Percentiles rank a stretch among this genome's conserved stretches.
phyloP scores from a whole-genome alignment of 306 rosid genomes.

The Corylus americana region DNA sequence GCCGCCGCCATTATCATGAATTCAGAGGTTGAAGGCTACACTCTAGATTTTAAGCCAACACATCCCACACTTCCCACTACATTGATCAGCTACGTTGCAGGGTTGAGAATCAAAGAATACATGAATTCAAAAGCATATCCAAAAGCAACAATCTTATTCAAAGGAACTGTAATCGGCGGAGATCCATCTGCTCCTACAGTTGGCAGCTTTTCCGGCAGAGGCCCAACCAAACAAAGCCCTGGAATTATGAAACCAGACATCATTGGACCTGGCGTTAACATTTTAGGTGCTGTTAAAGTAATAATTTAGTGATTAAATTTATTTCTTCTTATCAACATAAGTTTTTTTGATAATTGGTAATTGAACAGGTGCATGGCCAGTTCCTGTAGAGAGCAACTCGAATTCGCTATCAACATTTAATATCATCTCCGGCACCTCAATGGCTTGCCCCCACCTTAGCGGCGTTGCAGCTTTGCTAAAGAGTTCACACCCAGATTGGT shows the following conservation, averaged over 20 bases:
- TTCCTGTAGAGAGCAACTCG: conserved; percentile 35
- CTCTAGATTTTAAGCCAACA: background rate
- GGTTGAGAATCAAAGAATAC: conserved; percentile 39
- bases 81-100: conserved; percentile 36
- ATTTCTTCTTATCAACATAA: no score
- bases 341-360: no score
- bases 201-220: conserved; percentile 53
- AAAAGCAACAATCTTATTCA: conserved; percentile 37
- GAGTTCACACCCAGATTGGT: conserved; percentile 68
- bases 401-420: conserved; percentile 14
- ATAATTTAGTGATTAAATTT: no score
- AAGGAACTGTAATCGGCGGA: conserved; percentile 51
- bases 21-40: conserved; percentile 5
- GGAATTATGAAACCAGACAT: conserved; percentile 65
- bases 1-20: conserved; percentile 52
- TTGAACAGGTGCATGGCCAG: conserved; percentile 26
- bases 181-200: conserved; percentile 38
- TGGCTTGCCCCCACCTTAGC: conserved; percentile 59
- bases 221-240: conserved; percentile 49
- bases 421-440: conserved; percentile 51
- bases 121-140: conserved; percentile 39
- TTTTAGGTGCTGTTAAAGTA: conserved; percentile 36
- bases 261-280: conserved; percentile 53
- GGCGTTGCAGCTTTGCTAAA: conserved; percentile 58
- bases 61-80: conserved; percentile 45